Conservation (phyloP, 352 stramenopile species). For the Pythium brachiatum region DNA sequence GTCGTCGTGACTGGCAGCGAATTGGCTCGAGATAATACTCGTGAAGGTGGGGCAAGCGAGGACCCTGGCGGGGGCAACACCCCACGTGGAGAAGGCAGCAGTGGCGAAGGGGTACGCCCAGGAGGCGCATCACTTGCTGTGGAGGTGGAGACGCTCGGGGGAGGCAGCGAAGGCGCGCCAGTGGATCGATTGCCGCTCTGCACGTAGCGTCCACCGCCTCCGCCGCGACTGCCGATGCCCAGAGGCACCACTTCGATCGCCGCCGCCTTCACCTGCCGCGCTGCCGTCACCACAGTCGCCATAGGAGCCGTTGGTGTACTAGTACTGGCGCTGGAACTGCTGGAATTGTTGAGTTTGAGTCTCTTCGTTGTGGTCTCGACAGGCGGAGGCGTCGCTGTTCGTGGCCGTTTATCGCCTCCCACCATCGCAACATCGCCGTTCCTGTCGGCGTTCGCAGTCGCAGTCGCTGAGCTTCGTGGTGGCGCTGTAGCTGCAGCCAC, state of each 20-base stretch:
- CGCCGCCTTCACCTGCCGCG: constrained; percentile 38
- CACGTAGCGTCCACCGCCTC: constrained; percentile 61
- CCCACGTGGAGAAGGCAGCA: neutral
- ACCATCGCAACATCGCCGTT: constrained; percentile 12
- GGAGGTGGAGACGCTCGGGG: constrained; percentile 13
- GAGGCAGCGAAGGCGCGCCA: neutral
- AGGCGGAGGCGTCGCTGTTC: constrained; percentile 19
- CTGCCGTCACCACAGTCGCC: constrained; percentile 21
- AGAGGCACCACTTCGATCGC: constrained; percentile 52
- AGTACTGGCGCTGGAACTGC: neutral
- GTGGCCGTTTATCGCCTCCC: constrained; percentile 26
- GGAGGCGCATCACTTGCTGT: neutral
- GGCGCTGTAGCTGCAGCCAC: neutral
- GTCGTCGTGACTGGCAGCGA: constrained; percentile 23
- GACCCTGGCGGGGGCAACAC: neutral
- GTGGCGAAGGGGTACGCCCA: neutral
- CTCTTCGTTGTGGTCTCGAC: constrained; percentile 5
- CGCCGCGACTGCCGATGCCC: constrained; percentile 30
- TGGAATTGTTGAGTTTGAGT: neutral
- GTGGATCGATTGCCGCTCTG: constrained; percentile 51
- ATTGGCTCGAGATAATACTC: constrained; percentile 1
- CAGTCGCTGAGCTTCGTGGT: neutral
- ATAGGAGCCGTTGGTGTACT: neutral
- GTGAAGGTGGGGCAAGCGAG: neutral
- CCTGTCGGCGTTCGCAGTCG: neutral